Evolutionary conservation across 768 basidiomycete genomes (phyloP), one percentile per base, ranked within the genome.

Genomic region (Lentinula sp.): DNA sequence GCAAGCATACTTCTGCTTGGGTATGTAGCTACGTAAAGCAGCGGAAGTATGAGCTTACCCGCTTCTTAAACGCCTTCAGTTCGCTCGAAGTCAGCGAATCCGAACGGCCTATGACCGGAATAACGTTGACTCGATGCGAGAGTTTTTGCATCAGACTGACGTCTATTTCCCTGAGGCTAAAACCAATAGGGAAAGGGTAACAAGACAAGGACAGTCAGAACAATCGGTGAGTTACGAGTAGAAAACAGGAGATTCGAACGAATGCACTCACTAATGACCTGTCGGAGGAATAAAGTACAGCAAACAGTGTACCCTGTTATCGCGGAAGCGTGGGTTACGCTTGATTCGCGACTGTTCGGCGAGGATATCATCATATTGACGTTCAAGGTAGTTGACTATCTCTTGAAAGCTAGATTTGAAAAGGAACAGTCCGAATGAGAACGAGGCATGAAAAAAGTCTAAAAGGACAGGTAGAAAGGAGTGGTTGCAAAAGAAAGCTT

Each of bases 251-350:
- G 2, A 32, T n/a, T 5, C 21, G 16, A 21, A 9, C 6, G 21
- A 51, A 9, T 16, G 59, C 10, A 81, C 87, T 67, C 74, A 91
- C 89, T 88, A 78, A 70, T 94, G 91, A 6, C 91, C 91, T 8
- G 90, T 92, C 3, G 93, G 93, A 40, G 92, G 81, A 70, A 95
- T 93, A 73, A 96, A 96, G 78, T 95, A 95, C 53, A 95, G 80
- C 31, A 93, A 78, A 42, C 89, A 90, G 69, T 95, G 92, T 3
- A 94, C 88, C 61, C 93, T 80, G 77, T 91, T 93, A 74, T 96
- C 93, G 65, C 85, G 84, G 83, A 94, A 95, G 61, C 91, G 84
- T 23, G 93, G 92, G 74, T 94, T 93, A 77, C 93, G 91, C 80
- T 89, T 94, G 75, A 95, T 96, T 64, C 93, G 81, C 37, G 89